Evolutionary conservation across 345 rosid genomes (phyloP).

Genomic region (Cochlearia excelsa): DNA sequence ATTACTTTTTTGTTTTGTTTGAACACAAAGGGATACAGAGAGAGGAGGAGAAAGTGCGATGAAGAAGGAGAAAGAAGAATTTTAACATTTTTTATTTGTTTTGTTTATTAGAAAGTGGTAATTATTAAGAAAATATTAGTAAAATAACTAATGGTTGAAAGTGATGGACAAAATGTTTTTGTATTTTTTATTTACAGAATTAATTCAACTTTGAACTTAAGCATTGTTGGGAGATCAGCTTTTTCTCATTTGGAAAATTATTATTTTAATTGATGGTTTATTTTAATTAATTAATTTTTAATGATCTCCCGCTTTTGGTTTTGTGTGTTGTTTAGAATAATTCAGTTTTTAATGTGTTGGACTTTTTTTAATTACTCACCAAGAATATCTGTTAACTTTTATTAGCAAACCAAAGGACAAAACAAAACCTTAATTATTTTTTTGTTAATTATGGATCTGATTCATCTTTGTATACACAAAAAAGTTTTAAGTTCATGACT

Average conservation of each 20-base stretch:
- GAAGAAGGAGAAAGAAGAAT: conserved; percentile 8
- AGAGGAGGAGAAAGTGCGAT: conserved; percentile 29
- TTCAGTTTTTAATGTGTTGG: too few species aligned
- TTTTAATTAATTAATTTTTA: too few species aligned
- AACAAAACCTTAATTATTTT: too few species aligned
- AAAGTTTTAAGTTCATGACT: too few species aligned
- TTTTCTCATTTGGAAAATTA: conserved; percentile 13
- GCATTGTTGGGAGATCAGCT: conserved; percentile 26
- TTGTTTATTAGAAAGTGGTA: conserved; percentile 29
- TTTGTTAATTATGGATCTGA: too few species aligned
- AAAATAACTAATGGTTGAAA: conserved; percentile 29
- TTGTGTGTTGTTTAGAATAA: too few species aligned
- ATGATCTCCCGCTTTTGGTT: too few species aligned
- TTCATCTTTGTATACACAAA: too few species aligned
- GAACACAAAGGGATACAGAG: conserved; percentile 22
- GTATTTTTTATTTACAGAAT: background rate
- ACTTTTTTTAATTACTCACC: too few species aligned
- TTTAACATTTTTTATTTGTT: background rate
- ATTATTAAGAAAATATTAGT: conserved; percentile 1
- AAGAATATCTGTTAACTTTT: too few species aligned
- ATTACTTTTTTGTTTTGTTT: conserved; percentile 19
- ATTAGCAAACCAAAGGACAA: too few species aligned
- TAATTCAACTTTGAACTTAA: conserved; percentile 18
- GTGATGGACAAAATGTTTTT: conserved; percentile 19
- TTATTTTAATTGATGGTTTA: background rate